Conservation (phyloP, 768 basidiomycete species). For the Wakefieldia striispora region DNA sequence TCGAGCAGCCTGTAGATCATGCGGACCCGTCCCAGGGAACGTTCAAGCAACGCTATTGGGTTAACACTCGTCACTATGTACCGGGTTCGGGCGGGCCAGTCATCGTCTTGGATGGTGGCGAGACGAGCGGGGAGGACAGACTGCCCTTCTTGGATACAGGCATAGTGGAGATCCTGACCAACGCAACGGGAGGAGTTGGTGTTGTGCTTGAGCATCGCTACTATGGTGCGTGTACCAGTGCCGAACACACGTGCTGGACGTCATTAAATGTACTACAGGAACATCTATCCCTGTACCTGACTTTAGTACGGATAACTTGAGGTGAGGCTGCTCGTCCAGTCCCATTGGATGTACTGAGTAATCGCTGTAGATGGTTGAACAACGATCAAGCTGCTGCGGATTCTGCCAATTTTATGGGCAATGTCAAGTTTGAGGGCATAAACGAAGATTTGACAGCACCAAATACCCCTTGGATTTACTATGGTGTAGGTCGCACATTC, state of each 20-base stretch:
- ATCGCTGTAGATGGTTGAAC: constrained; percentile 66
- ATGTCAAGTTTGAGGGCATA: constrained; percentile 72
- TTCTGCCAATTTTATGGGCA: constrained; percentile 87
- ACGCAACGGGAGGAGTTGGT: constrained; percentile 82
- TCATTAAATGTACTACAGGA: constrained; percentile 39
- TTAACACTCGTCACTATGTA: constrained; percentile 78
- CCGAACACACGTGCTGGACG: not conserved
- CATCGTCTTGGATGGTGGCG: constrained; percentile 89
- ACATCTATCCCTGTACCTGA: constrained; percentile 72
- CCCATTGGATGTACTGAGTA: constrained; percentile 1
- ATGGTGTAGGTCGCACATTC: constrained; percentile 59
- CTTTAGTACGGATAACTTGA: constrained; percentile 78
- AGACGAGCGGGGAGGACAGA: constrained; percentile 78
- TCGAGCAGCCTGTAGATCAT: constrained; percentile 86
- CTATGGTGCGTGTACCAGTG: constrained; percentile 54
- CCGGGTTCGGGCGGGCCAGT: constrained; percentile 75
- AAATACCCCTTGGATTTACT: constrained; percentile 85
- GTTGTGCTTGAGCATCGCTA: constrained; percentile 93
- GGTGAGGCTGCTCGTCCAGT: constrained; percentile 39
- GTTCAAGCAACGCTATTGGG: constrained; percentile 91
- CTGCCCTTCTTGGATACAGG: constrained; percentile 61
- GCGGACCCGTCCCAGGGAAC: constrained; percentile 56
- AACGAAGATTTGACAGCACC: constrained; percentile 70
- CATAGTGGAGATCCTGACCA: constrained; percentile 82
- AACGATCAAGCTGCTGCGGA: constrained; percentile 90